Evolutionary conservation across 257 asterid genomes (phyloP).

Genomic region (Solanum virginianum): DNA sequence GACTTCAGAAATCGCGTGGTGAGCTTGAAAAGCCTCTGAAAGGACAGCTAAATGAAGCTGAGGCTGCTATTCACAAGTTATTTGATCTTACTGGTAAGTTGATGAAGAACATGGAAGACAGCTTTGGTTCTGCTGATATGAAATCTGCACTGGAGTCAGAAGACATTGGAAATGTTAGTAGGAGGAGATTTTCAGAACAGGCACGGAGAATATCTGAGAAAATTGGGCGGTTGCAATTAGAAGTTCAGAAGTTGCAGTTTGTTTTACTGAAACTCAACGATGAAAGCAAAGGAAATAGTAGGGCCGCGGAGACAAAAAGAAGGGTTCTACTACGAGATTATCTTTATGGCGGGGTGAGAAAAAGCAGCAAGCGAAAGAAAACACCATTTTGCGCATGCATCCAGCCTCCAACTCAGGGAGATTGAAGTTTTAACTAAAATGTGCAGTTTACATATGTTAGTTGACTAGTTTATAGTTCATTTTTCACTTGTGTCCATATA

Average conservation of each 20-base stretch:
- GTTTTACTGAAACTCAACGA: conserved; percentile 30
- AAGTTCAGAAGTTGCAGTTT: conserved; percentile 45
- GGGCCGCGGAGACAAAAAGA: conserved; percentile 20
- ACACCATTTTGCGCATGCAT: conserved; percentile 28
- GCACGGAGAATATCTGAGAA: conserved; percentile 37
- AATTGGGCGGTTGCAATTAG: conserved; percentile 43
- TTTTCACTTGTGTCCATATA: not conserved
- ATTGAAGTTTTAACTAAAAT: not conserved
- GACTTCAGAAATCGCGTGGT: conserved; percentile 24
- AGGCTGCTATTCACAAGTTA: conserved; percentile 48
- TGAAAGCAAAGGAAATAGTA: conserved; percentile 16
- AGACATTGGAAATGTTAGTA: conserved; percentile 37
- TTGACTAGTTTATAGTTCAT: not conserved
- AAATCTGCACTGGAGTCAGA: conserved; percentile 58
- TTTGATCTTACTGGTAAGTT: conserved; percentile 58
- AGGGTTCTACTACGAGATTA: conserved; percentile 34
- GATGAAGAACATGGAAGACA: conserved; percentile 46
- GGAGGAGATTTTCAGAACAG: conserved; percentile 50
- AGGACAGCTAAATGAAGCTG: conserved; percentile 84
- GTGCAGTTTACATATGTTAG: not conserved
- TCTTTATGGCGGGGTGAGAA: conserved; percentile 27
- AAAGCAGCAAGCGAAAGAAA: conserved; percentile 23
- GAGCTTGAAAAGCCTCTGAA: conserved; percentile 36
- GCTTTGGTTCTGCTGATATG: conserved; percentile 23
- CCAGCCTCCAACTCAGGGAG: conserved; percentile 28